phyloP scores from a whole-genome alignment of 2,329 filamentous ascomycete species.

The Cercospora sp. region DNA sequence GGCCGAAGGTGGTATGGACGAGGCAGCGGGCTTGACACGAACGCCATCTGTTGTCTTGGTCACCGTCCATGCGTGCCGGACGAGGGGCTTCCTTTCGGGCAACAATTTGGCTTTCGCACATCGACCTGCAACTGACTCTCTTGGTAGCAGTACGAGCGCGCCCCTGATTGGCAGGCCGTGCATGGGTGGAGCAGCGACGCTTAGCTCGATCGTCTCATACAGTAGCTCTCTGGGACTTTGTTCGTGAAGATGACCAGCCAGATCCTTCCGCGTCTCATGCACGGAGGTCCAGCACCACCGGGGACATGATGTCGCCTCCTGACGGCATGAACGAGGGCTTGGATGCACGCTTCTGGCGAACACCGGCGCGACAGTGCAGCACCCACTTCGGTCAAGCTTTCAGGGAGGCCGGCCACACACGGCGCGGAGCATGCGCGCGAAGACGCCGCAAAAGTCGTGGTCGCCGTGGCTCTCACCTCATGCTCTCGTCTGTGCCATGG shows the following conservation, averaged over 20 bases:
- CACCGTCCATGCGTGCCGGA: constrained; percentile 7
- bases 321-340: constrained; percentile 14
- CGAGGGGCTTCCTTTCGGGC: constrained; percentile 13
- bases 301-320: constrained; percentile 20
- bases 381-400: constrained; percentile 17
- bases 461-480: neutral
- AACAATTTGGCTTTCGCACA: constrained; percentile 20
- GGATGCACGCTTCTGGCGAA: constrained; percentile 15
- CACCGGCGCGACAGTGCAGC: constrained; percentile 12
- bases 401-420: constrained; percentile 5
- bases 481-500: neutral
- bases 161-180: constrained; percentile 14
- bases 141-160: constrained; percentile 11
- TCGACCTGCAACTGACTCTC: constrained; percentile 13
- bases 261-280: constrained; percentile 18
- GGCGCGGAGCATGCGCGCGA: neutral
- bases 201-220: constrained; percentile 10
- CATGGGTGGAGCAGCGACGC: constrained; percentile 4
- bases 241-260: constrained; percentile 17
- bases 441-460: constrained; percentile 9
- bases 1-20: constrained; percentile 3
- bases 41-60: constrained; percentile 5
- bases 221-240: constrained; percentile 3
- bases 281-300: constrained; percentile 13
- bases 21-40: constrained; percentile 15